phyloP scores from a whole-genome alignment of 2,329 filamentous ascomycete species.

The Akanthomyces muscarius region DNA sequence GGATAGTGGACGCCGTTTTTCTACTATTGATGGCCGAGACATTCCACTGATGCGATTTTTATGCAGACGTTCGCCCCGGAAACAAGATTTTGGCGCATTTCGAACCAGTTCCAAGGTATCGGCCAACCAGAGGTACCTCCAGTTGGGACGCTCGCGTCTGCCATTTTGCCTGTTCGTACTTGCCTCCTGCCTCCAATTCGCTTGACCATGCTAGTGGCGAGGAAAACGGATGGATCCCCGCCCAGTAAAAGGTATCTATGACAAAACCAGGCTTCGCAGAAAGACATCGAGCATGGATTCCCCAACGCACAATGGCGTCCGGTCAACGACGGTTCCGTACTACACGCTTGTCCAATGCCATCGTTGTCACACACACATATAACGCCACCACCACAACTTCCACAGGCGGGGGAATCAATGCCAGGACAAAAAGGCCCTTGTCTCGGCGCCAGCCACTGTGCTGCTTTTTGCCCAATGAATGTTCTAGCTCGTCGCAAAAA shows the following conservation, averaged over 20 bases:
- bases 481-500: no score
- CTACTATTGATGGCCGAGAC: neutral
- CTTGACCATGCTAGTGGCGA: neutral
- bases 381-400: neutral
- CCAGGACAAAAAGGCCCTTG: neutral
- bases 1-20: neutral
- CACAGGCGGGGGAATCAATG: neutral
- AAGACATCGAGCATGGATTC: conserved; percentile 2
- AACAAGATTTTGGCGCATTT: no score
- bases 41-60: neutral
- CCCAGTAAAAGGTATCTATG: neutral
- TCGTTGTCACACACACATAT: neutral
- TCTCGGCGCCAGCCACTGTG: neutral
- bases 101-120: no score
- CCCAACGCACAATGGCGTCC: neutral
- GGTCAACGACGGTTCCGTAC: neutral
- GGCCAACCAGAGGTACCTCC: no score
- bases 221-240: neutral
- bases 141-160: no score
- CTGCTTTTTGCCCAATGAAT: no score
- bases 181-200: no score
- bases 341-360: neutral
- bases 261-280: neutral
- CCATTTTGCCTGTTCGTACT: no score
- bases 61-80: no score